Conservation (phyloP, 805 yeast genomes). For the Suhomyces sp. region DNA sequence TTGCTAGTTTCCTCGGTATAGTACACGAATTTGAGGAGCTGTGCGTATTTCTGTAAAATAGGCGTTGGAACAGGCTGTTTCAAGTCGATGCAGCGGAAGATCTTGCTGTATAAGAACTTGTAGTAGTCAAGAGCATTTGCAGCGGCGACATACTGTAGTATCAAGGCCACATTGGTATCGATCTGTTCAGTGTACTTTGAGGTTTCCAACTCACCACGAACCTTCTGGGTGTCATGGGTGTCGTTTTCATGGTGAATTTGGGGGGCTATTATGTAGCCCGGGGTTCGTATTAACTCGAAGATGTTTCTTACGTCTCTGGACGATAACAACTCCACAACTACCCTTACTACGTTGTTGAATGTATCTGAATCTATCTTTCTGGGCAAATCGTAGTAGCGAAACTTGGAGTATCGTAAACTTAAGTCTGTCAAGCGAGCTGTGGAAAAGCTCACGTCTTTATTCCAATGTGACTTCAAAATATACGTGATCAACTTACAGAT, state of each 20-base stretch:
- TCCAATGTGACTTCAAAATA: conserved; percentile 30
- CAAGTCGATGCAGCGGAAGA: conserved; percentile 22
- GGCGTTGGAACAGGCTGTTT: conserved; percentile 27
- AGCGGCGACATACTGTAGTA: conserved; percentile 33
- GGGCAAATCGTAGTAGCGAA: conserved; percentile 30
- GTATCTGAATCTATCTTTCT: conserved; percentile 17
- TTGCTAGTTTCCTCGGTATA: conserved; percentile 24
- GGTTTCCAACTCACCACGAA: not conserved
- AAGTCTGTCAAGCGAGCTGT: conserved; percentile 10
- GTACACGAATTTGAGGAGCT: conserved; percentile 32
- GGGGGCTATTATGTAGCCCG: not conserved
- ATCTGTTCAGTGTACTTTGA: conserved; percentile 22
- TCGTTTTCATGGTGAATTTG: not conserved
- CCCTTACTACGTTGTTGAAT: conserved; percentile 23
- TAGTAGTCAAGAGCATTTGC: conserved; percentile 35
- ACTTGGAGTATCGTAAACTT: conserved; percentile 20
- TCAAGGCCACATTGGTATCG: conserved; percentile 29
- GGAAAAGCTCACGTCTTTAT: conserved; percentile 12
- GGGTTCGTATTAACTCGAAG: conserved; percentile 20
- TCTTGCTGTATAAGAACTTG: conserved; percentile 20
- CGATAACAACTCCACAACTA: conserved; percentile 28
- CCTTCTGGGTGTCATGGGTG: not conserved
- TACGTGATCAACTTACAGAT: conserved; percentile 29
- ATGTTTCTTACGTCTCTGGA: conserved; percentile 27
- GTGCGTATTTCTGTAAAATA: conserved; percentile 29